A percentile compares a stretch with the other conserved stretches of the same genome.
Conservation (phyloP, 2,329 filamentous ascomycete species). For the Curvularia sp. region DNA sequence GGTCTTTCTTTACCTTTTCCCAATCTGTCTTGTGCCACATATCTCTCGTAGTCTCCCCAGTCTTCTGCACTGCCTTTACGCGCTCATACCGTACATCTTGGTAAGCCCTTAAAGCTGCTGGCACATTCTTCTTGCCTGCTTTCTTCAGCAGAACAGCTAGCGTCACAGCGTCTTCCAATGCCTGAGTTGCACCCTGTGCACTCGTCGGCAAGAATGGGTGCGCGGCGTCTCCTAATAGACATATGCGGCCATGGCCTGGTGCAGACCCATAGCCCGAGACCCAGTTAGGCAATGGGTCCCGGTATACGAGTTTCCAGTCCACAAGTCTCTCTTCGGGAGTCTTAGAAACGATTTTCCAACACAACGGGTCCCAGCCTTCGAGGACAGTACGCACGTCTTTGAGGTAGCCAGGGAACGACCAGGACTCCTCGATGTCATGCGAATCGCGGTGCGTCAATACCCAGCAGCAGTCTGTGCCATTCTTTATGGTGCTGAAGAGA, state of each 20-base stretch:
- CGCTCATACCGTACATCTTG: conserved; percentile 47
- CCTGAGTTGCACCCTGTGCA: conserved; percentile 62
- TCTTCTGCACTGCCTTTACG: conserved; percentile 46
- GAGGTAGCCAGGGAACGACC: conserved; percentile 47
- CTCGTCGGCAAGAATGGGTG: conserved; percentile 63
- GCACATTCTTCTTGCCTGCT: conserved; percentile 42
- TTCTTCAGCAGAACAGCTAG: conserved; percentile 37
- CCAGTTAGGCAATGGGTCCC: conserved; percentile 62
- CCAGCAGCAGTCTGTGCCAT: conserved; percentile 49
- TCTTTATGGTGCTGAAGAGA: conserved; percentile 49
- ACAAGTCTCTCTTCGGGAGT: conserved; percentile 52
- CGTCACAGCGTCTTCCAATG: conserved; percentile 58
- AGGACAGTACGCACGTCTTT: conserved; percentile 45
- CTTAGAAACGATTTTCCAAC: conserved; percentile 45
- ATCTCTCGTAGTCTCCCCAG: conserved; percentile 45
- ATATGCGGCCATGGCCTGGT: conserved; percentile 53
- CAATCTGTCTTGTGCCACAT: conserved; percentile 49
- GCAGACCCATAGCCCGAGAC: conserved; percentile 56
- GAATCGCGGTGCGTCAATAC: conserved; percentile 48
- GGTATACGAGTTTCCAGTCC: conserved; percentile 64
- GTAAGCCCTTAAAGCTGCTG: conserved; percentile 40
- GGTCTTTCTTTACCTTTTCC: conserved; percentile 44
- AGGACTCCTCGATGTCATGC: conserved; percentile 48
- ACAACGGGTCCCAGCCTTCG: conserved; percentile 46
- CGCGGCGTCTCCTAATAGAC: conserved; percentile 62